phyloP scores from a whole-genome alignment of 2,329 filamentous ascomycete genomes.

The Scytalidium sp. region DNA sequence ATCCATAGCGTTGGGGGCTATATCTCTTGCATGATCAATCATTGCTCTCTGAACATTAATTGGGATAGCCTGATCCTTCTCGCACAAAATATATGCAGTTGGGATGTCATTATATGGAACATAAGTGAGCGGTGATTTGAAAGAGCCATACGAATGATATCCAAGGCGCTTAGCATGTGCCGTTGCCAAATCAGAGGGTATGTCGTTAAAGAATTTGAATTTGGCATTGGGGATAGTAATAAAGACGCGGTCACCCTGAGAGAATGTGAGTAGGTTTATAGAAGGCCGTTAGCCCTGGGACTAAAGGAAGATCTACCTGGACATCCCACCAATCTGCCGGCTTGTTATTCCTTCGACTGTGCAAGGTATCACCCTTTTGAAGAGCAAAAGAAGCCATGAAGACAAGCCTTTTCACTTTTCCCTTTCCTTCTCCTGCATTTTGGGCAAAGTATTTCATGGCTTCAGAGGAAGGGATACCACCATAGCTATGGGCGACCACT shows the following conservation, averaged over 20 bases:
- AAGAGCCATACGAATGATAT: constrained; percentile 24
- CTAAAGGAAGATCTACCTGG: constrained; percentile 4
- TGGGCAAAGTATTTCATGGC: constrained; percentile 28
- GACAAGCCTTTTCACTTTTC: constrained; percentile 26
- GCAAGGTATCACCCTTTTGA: constrained; percentile 13
- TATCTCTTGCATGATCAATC: constrained; percentile 18
- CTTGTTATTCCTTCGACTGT: constrained; percentile 7
- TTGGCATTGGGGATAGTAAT: constrained; percentile 15
- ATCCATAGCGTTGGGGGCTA: constrained; percentile 13
- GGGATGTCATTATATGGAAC: constrained; percentile 36
- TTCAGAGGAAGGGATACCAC: constrained; percentile 32
- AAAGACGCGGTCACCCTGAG: constrained; percentile 1
- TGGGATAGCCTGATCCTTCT: constrained; percentile 34
- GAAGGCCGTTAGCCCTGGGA: background rate
- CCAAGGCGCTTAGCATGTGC: constrained; percentile 18
- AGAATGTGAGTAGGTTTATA: background rate
- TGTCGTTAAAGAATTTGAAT: constrained; percentile 33
- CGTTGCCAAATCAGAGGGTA: constrained; percentile 21
- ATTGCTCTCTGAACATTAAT: constrained; percentile 32
- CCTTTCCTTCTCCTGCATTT: constrained; percentile 28
- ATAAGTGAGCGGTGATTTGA: constrained; percentile 24
- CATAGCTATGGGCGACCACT: constrained; percentile 37
- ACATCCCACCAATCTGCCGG: constrained; percentile 14
- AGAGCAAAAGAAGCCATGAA: constrained; percentile 15
- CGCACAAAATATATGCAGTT: constrained; percentile 37